Evolutionary conservation across 306 rosid species (phyloP).

Genomic region (Prunus mume): DNA sequence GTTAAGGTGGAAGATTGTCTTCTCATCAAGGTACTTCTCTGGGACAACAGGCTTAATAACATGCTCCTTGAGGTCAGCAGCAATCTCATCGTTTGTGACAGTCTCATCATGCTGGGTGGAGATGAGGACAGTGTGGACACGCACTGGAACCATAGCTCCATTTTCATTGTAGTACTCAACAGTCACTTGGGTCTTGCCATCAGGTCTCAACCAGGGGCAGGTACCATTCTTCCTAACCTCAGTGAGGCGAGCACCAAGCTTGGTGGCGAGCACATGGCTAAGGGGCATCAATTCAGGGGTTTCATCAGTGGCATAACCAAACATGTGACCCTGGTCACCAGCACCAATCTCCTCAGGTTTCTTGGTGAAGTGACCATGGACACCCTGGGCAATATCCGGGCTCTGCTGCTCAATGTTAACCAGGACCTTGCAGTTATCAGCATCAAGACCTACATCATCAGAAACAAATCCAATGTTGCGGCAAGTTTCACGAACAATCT

Average conservation of each 20-base stretch:
- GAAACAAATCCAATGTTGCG: conserved; percentile 87
- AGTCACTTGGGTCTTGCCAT: conserved; percentile 98
- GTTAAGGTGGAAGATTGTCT: conserved; percentile 99
- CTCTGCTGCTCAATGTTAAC: conserved; percentile 99
- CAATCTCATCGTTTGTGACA: conserved; percentile 90
- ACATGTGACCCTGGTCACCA: conserved; percentile 99
- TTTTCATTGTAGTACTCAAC: conserved; percentile 85
- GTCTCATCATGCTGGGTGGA: conserved; percentile 99
- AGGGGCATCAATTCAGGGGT: conserved; percentile 96
- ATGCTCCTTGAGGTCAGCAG: conserved; percentile 92
- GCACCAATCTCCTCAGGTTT: conserved; percentile 99
- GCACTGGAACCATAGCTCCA: conserved; percentile 95
- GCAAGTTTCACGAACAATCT: conserved; percentile 94
- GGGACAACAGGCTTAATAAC: conserved; percentile 96
- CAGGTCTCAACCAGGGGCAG: conserved; percentile 96
- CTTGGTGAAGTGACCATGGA: conserved; percentile 98
- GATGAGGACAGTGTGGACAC: conserved; percentile 98
- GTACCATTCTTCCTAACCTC: conserved; percentile 97
- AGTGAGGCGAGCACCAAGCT: conserved; percentile 87
- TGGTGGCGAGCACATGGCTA: conserved; percentile 96
- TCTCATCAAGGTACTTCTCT: conserved; percentile 93
- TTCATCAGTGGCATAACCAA: conserved; percentile 99
- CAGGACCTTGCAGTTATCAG: conserved; percentile 97
- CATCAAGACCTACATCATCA: conserved; percentile 95
- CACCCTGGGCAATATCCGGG: conserved; percentile 99